Evolutionary conservation across 306 rosid genomes (phyloP).

Genomic region (Malus orientalis): DNA sequence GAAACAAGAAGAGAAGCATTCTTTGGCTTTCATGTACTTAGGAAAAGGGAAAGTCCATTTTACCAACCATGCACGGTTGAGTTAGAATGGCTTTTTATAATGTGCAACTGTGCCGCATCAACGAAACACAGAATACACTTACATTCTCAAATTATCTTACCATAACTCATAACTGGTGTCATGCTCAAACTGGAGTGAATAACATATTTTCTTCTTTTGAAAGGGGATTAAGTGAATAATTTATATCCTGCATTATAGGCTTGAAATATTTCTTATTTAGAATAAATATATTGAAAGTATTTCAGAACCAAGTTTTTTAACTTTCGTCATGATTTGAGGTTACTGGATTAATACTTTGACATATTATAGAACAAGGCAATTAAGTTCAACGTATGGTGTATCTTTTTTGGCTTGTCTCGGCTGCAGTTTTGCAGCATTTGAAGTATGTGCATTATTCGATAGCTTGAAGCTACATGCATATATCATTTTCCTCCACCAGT

Average conservation of each 20-base stretch:
- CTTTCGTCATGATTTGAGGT: conserved; percentile 1
- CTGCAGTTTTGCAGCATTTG: not conserved
- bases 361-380: conserved; percentile 2
- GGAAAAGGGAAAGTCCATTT: not conserved
- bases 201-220: not conserved
- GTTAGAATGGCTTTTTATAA: not conserved
- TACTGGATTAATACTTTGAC: conserved; percentile 2
- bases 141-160: not conserved
- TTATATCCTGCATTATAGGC: not conserved
- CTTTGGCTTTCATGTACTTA: not conserved
- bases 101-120: not conserved
- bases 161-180: not conserved
- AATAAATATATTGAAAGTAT: not conserved
- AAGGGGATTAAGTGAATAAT: not conserved
- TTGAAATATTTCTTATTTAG: not conserved
- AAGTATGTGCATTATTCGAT: not conserved
- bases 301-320: not conserved
- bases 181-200: not conserved
- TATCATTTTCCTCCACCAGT: not conserved
- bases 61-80: not conserved
- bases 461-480: not conserved
- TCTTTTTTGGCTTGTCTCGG: not conserved
- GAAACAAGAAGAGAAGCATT: not conserved
- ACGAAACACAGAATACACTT: not conserved
- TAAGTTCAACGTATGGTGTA: conserved; percentile 7